Percentiles rank a stretch among this genome's conserved stretches.
Evolutionary conservation across 768 basidiomycete species (phyloP).

Genomic region (Leccinum incarnatum): DNA sequence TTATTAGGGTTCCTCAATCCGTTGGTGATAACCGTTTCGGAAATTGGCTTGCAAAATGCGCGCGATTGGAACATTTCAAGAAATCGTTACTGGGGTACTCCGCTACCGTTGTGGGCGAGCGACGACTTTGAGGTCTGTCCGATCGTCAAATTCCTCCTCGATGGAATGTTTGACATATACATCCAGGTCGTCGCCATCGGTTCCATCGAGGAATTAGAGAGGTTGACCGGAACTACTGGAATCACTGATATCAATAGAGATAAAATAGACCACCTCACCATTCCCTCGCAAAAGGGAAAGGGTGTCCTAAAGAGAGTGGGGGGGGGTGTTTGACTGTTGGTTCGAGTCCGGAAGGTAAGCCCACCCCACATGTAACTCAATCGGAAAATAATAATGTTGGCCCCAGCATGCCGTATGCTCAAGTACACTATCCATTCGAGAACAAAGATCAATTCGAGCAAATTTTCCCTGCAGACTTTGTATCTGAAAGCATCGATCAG

Average conservation of each 20-base stretch:
- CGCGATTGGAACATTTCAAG: slow-evolving; percentile 99
- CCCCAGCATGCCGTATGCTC: slow-evolving; percentile 95
- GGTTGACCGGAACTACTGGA: slow-evolving; percentile 76
- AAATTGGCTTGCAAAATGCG: slow-evolving; percentile 95
- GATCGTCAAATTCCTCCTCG: neutral
- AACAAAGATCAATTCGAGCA: slow-evolving; percentile 85
- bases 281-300: slow-evolving; percentile 87
- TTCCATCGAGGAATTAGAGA: slow-evolving; percentile 86
- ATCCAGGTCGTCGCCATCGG: slow-evolving; percentile 76
- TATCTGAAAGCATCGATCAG: slow-evolving; percentile 98
- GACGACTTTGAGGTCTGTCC: slow-evolving; percentile 70
- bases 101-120: slow-evolving; percentile 93
- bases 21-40: slow-evolving; percentile 93
- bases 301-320: slow-evolving; percentile 84
- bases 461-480: slow-evolving; percentile 93
- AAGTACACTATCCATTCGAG: slow-evolving; percentile 97
- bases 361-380: neutral
- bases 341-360: slow-evolving; percentile 96
- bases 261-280: slow-evolving; percentile 93
- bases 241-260: slow-evolving; percentile 93
- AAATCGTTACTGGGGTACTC: slow-evolving; percentile 99
- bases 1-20: slow-evolving; percentile 78
- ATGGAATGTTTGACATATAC: neutral
- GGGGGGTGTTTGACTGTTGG: slow-evolving; percentile 99
- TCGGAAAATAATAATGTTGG: neutral